These are phyloP conservation scores for Dillenia turbinata DNA, from an alignment of 164 flowering plant species.

Conservation along the genomic window DNA sequence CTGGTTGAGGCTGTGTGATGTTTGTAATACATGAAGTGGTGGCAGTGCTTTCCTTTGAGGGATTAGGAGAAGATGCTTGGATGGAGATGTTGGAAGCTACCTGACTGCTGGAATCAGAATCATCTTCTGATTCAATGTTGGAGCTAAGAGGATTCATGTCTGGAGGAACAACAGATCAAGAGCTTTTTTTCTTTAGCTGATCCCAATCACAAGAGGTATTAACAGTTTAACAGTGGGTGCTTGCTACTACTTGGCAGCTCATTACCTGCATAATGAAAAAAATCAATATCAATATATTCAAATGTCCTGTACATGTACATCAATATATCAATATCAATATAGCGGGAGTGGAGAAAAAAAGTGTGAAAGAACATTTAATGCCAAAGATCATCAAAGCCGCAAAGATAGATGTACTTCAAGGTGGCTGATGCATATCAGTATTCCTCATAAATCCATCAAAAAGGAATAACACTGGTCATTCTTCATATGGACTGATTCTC, in stretches of 20 bases:
- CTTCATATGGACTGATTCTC: no score
- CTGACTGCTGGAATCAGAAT: conserved; percentile 54
- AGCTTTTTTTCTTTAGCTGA: not conserved
- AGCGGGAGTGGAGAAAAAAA: no score
- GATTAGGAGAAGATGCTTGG: conserved; percentile 34
- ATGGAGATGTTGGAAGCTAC: conserved; percentile 49
- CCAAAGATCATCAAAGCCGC: no score
- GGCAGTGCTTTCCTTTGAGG: conserved; percentile 20
- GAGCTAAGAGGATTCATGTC: conserved; percentile 34
- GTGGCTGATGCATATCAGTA: no score
- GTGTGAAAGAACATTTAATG: no score
- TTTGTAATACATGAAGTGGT: conserved; percentile 28
- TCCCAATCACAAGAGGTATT: not conserved
- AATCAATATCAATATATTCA: not conserved
- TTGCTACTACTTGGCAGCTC: conserved; percentile 5
- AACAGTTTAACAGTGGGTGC: not conserved
- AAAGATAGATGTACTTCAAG: no score
- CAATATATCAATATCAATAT: no score
- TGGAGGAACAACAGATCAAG: not conserved
- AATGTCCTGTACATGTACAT: no score
- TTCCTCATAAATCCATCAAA: no score
- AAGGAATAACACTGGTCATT: no score
- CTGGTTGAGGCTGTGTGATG: conserved; percentile 13
- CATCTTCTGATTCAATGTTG: conserved; percentile 52
- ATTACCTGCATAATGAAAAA: conserved; percentile 11